Base-by-base conservation (phyloP, 257 asterid species). In the Voacanga thouarsii region DNA sequence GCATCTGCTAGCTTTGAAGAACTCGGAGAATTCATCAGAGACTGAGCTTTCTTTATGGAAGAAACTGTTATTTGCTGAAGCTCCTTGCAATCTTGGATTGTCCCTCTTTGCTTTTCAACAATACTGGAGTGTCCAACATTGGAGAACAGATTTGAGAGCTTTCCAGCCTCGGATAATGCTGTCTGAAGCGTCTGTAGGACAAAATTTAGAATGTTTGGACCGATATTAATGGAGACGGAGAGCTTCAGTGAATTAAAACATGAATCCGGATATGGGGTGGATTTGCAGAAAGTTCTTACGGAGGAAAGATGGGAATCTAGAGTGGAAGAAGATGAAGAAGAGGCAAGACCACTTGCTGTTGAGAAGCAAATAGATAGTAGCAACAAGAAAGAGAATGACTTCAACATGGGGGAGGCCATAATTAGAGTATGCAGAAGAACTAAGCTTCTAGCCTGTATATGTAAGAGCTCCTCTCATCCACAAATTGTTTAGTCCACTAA, bases 61-160 rank as follows among this genome's bases (percentile, higher is more conserved):
- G 89, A 82, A 0, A 89, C 45, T 9, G 99, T 96, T 77, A 85
- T 90, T 19, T 84, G 87, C 80, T 93, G 98, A 7, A 96, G 88
- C 9, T 96, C 97, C 1, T 41, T 61, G 85, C 99, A 93, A 60
- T 96, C 98, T 44, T 84, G 89, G 2, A 95, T 16, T 6, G 97
- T 85, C 5, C 98, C 97, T 43, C 81, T 80, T 82, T 92, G 97
- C 55, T 75, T 90, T 71, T 93, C 98, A 57, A 87, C 70, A 55
- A 93, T 84, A 61, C 78, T 84, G 12, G 82, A 37, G 28, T 23
- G 49, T 19, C 59, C 82, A 23, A 78, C 87, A 24, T 43, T 65
- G 80, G 89, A 81, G 82, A 93, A 72, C 61, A 90, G 83, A 33
- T 55, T 44, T 0, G 97, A 81, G 84, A 96, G 89, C 39, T 87